Percentiles rank a stretch among this genome's conserved stretches.
These are phyloP conservation scores for Apiospora pterosperma DNA, from an alignment of 2,329 filamentous ascomycete species.

Conservation along the genomic window DNA sequence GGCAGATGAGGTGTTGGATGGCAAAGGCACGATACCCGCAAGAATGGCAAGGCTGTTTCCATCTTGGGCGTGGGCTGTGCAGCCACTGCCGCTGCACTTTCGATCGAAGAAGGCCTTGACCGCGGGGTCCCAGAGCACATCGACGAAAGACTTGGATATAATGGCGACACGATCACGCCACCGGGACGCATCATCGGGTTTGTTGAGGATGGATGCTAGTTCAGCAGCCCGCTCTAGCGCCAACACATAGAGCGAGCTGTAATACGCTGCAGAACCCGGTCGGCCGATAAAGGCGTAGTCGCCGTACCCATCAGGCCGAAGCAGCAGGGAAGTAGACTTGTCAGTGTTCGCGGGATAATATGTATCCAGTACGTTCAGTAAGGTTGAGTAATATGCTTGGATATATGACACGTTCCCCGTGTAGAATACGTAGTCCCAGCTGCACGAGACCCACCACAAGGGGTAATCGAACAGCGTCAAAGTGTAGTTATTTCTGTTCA, in stretches of 20 bases:
- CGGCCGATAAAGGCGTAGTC: slow-evolving; percentile 50
- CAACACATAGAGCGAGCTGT: slow-evolving; percentile 48
- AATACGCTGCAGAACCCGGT: slow-evolving; percentile 46
- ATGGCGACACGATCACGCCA: slow-evolving; percentile 36
- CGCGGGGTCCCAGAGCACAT: slow-evolving; percentile 36
- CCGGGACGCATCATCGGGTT: slow-evolving; percentile 29
- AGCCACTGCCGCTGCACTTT: slow-evolving; percentile 21
- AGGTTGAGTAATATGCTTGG: slow-evolving; percentile 35
- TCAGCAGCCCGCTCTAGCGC: slow-evolving; percentile 41
- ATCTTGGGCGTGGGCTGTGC: slow-evolving; percentile 43
- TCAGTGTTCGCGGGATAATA: slow-evolving; percentile 44
- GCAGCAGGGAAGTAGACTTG: slow-evolving; percentile 33
- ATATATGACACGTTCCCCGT: slow-evolving; percentile 42
- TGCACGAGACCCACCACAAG: slow-evolving; percentile 49
- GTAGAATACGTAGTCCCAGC: slow-evolving; percentile 46
- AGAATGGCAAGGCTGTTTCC: slow-evolving; percentile 47
- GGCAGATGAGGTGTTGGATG: slow-evolving; percentile 20
- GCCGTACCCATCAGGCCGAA: slow-evolving; percentile 41
- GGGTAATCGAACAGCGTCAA: slow-evolving; percentile 50
- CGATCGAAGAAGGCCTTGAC: slow-evolving; percentile 46
- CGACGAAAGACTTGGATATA: slow-evolving; percentile 32
- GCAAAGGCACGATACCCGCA: slow-evolving; percentile 26
- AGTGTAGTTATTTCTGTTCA: slow-evolving; percentile 37
- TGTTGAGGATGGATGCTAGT: slow-evolving; percentile 32
- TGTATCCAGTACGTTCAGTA: slow-evolving; percentile 38